Evolutionary conservation across 129 eudicot genomes (phyloP).

Genomic region (Flaveria bidentis): DNA sequence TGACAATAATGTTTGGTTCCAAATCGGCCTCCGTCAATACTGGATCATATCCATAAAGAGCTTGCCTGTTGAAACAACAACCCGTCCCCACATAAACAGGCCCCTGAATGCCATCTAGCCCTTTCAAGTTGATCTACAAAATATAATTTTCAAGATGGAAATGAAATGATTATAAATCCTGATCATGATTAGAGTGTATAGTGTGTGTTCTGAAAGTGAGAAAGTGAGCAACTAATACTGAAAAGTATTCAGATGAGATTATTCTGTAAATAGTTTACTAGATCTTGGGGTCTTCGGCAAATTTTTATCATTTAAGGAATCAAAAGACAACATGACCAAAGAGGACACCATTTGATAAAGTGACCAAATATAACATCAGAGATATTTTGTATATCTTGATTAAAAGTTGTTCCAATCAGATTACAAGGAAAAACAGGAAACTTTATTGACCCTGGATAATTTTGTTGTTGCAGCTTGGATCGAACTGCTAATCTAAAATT

Average conservation of each 20-base stretch:
- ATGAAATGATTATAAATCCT: not conserved
- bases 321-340: not conserved
- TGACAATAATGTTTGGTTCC: slow-evolving; percentile 44
- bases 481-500: not conserved
- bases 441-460: no score
- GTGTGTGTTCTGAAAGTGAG: not conserved
- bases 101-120: slow-evolving; percentile 66
- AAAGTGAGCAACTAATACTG: not conserved
- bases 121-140: slow-evolving; percentile 63
- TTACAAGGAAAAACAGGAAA: no score
- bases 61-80: slow-evolving; percentile 63
- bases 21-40: slow-evolving; percentile 42
- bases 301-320: not conserved
- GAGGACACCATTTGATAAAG: no score
- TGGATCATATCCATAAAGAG: slow-evolving; percentile 65
- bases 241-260: not conserved
- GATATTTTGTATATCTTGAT: not conserved
- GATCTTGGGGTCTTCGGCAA: not conserved
- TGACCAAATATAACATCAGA: no score
- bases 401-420: not conserved
- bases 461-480: not conserved
- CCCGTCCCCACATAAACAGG: slow-evolving; percentile 72
- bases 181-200: not conserved
- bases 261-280: not conserved
- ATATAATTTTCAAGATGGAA: not conserved